Evolutionary conservation across 1,284 basidiomycete genomes (phyloP), one percentile per base, ranked within the genome.

Genomic region (Fomitopsis palustris): DNA sequence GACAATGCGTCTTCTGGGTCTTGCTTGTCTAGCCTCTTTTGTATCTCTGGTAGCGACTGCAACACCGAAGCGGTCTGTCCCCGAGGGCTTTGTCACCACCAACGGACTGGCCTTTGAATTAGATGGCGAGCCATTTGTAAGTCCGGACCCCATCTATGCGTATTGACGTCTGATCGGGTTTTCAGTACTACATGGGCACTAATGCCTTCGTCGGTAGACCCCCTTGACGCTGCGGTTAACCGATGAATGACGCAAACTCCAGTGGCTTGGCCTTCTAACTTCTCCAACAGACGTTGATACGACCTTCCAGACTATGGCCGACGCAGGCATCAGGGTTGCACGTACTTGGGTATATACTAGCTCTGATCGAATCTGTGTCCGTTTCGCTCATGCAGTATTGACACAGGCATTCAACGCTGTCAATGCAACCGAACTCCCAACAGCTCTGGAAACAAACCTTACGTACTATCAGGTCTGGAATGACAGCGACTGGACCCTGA

Each of bases 341-440:
- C 80, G 87, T 38, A 78, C 84, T 5, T 90, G 88, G 87, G 87
- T 81, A 37, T 81, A 86, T 78, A 57, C 72, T 54, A 43, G 12
- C 54, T 29, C 58, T 62, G 52, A 61, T 42, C 53, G 43, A n/a
- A 12, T 21, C 42, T n/a, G 7, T 8, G 37, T 49, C 5, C 39
- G 17, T 8, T 14, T 19, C 12, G 10, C 19, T 14, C 8, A 21
- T 21, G 17, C 21, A 37, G 1, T n/a, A 45, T 25, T 9, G 21
- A 45, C 23, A 25, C 64, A 87, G 88, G 64, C 74, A 71, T 59
- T 77, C 75, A 64, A 78, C 80, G 71, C 86, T 76, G 55, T 74
- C 73, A 71, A 84, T 78, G 65, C 80, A 75, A 47, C 86, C 75
- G 59, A 89, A 80, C 81, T 87, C 79, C 73, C 85, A 78, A 65